These are phyloP conservation scores for Phytophthora pini DNA, from an alignment of 352 stramenopile species.

Conservation along the genomic window DNA sequence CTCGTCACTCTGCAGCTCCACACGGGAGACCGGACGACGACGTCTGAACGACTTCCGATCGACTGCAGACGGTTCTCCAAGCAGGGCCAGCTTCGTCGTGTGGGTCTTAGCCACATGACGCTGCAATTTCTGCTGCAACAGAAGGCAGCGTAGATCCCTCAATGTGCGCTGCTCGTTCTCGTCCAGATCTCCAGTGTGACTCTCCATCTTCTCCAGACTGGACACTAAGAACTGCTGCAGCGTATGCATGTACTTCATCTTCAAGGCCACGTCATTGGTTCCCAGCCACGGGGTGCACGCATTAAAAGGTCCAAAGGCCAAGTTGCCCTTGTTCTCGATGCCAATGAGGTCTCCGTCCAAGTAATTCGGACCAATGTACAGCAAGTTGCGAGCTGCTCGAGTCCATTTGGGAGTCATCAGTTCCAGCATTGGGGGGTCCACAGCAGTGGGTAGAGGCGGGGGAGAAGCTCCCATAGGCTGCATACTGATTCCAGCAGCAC, in stretches of 20 bases:
- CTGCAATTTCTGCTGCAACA: constrained; percentile 79
- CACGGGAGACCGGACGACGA: constrained; percentile 60
- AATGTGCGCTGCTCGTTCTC: constrained; percentile 57
- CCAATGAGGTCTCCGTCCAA: constrained; percentile 75
- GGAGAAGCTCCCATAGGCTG: background rate
- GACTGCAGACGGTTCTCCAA: constrained; percentile 68
- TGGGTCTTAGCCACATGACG: constrained; percentile 68
- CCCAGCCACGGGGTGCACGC: constrained; percentile 66
- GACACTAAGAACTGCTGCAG: constrained; percentile 75
- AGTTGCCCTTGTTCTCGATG: constrained; percentile 56
- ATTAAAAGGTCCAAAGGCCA: constrained; percentile 68
- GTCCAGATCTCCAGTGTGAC: constrained; percentile 39
- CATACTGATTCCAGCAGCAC: background rate
- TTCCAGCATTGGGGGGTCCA: constrained; percentile 29
- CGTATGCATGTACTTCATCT: constrained; percentile 75
- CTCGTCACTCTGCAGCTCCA: constrained; percentile 75
- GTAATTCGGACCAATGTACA: constrained; percentile 68
- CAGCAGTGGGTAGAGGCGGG: background rate
- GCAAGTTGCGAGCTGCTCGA: constrained; percentile 50
- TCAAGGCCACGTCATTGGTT: constrained; percentile 75
- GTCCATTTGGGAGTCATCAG: constrained; percentile 72
- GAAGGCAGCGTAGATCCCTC: constrained; percentile 66
- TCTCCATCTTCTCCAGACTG: constrained; percentile 70
- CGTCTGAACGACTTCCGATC: constrained; percentile 84
- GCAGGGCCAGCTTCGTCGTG: constrained; percentile 63